These are phyloP conservation scores for Mycena venus DNA, from an alignment of 768 basidiomycete genomes.

Conservation along the genomic window DNA sequence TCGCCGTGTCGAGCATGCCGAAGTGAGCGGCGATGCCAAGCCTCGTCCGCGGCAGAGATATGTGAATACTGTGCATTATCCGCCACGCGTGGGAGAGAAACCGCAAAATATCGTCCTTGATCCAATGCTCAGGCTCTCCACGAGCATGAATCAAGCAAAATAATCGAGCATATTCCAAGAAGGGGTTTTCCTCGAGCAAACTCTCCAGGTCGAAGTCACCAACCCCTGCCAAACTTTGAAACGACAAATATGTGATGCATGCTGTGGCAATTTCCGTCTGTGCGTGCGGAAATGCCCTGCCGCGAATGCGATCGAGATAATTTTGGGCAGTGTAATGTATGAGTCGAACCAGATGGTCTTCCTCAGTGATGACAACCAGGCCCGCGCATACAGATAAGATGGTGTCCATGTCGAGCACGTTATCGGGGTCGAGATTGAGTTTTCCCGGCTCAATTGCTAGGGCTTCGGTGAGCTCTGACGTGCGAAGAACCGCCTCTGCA, in stretches of 20 bases:
- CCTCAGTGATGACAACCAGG: neutral
- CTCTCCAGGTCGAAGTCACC: neutral
- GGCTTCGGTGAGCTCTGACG: neutral
- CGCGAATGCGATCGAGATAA: neutral
- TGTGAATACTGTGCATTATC: neutral
- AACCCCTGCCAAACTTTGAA: neutral
- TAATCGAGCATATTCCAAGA: neutral
- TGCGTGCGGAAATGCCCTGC: neutral
- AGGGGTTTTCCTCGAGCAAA: neutral
- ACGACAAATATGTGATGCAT: constrained; percentile 5
- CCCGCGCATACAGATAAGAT: constrained; percentile 4
- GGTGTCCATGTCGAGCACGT: neutral
- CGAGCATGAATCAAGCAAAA: neutral
- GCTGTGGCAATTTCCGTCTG: neutral
- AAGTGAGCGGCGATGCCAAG: neutral
- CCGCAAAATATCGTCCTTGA: neutral
- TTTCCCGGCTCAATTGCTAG: neutral
- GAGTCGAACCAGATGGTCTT: neutral
- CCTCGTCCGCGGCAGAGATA: neutral
- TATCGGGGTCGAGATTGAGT: neutral
- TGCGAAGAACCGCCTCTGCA: neutral
- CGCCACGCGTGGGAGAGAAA: neutral
- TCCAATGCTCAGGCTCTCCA: neutral
- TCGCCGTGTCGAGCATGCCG: neutral
- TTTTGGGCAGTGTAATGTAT: constrained; percentile 12